Evolutionary conservation across 2,329 filamentous ascomycete species (phyloP).

Genomic region (Zasmidium citrigriseum): DNA sequence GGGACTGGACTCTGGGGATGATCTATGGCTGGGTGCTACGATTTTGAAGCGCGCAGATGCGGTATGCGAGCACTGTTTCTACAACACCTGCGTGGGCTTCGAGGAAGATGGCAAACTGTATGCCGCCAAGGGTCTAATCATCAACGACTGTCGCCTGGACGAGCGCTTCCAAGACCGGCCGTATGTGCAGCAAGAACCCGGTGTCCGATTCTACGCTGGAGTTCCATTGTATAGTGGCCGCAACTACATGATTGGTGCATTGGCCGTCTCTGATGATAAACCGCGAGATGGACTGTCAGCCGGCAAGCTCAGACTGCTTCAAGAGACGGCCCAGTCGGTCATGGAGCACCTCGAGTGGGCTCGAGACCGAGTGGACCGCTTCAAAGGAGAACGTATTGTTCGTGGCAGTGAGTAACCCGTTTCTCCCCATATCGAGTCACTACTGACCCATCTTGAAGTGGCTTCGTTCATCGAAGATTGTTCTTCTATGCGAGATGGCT

Average conservation of each 20-base stretch:
- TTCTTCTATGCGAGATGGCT: constrained; percentile 8
- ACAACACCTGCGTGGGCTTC: constrained; percentile 13
- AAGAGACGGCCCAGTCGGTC: constrained; percentile 57
- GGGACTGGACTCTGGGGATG: constrained; percentile 22
- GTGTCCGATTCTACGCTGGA: constrained; percentile 54
- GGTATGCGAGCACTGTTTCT: constrained; percentile 36
- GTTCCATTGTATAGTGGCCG: constrained; percentile 62
- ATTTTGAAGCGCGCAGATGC: constrained; percentile 37
- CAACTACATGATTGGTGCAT: constrained; percentile 61
- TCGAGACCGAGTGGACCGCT: constrained; percentile 53
- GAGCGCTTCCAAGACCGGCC: constrained; percentile 34
- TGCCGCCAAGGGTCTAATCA: constrained; percentile 21
- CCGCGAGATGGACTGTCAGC: constrained; percentile 53
- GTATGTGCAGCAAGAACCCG: constrained; percentile 28
- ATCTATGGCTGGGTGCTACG: constrained; percentile 35
- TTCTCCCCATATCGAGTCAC: not conserved
- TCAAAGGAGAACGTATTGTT: constrained; percentile 55
- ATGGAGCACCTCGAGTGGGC: constrained; percentile 64
- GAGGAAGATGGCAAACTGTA: constrained; percentile 20
- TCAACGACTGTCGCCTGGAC: constrained; percentile 35
- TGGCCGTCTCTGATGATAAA: constrained; percentile 60
- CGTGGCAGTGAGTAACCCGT: constrained; percentile 39
- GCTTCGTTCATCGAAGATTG: constrained; percentile 45
- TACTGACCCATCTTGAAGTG: constrained; percentile 29
- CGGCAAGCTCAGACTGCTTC: constrained; percentile 56